Conservation (phyloP, 306 rosid genomes). For the Begonia masoniana region DNA sequence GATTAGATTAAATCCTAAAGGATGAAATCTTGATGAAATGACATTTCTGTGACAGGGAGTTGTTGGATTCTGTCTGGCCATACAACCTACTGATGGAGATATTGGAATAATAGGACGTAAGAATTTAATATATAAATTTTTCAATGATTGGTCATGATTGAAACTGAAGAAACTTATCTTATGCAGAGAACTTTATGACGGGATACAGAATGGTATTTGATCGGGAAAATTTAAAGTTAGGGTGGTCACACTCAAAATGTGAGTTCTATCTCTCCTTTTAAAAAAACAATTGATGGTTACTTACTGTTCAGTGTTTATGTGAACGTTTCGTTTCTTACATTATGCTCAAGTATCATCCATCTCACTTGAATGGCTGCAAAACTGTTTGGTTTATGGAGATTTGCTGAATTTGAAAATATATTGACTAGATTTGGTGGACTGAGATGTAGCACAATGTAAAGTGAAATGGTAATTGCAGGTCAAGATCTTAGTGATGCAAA, state of each 20-base stretch:
- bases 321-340: not conserved
- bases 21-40: slow-evolving; percentile 5
- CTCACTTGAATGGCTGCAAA: no score
- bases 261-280: slow-evolving; percentile 21
- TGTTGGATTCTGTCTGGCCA: slow-evolving; percentile 67
- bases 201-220: slow-evolving; percentile 87
- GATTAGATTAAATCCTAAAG: slow-evolving; percentile 2
- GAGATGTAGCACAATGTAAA: not conserved
- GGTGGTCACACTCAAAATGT: slow-evolving; percentile 85
- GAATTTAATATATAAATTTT: slow-evolving; percentile 13
- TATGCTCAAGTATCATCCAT: no score
- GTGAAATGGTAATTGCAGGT: slow-evolving; percentile 31
- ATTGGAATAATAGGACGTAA: slow-evolving; percentile 82
- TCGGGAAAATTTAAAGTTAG: slow-evolving; percentile 60
- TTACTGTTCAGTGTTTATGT: not conserved
- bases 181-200: slow-evolving; percentile 81
- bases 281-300: not conserved
- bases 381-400: not conserved
- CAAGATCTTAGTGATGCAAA: slow-evolving; percentile 55
- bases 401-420: not conserved
- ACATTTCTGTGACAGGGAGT: slow-evolving; percentile 48
- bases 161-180: not conserved
- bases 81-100: slow-evolving; percentile 64
- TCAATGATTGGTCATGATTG: not conserved
- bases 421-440: no score